Evolutionary conservation across 1,284 basidiomycete genomes (phyloP), one percentile per base, ranked within the genome.

Genomic region (Hymenochaete sp.): DNA sequence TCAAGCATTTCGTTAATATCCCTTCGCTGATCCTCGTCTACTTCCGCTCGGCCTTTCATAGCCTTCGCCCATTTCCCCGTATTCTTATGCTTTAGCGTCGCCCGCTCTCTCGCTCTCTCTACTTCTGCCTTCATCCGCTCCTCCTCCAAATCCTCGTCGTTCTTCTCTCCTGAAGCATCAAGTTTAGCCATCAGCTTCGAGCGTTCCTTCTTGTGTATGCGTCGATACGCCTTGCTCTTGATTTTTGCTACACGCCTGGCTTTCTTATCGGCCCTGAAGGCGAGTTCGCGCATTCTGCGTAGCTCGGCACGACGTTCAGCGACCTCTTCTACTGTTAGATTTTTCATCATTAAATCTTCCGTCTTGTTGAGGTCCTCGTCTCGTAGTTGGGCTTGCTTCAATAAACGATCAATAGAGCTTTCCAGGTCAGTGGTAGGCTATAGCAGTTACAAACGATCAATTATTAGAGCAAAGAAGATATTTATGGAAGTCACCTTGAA

Each of bases 211-310:
- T 90, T 75, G 57, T 82, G 81, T 39, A 98, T 74, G 55, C 87
- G 84, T 29, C 93, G 73, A 61, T 91, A 98, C 3, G 90, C 80
- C 65, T 95, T 97, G 63, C 82, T 88, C 72, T 98, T 98, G 67
- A 98, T 98, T 67, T 96, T 98, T 31, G 84, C 79, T 7, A 96
- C 73, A 9, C 93, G 79, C 58, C 88, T 90, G 8, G 92, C 90
- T 61, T 95, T 95, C 29, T 80, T 71, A 57, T 98, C 93, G 0
- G 90, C 91, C 3, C 93, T 80, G 68, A 96, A 97, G 72, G 93
- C 87, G 39, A 98, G 72, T 56, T 97, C 93, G 25, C 95, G 80
- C 77, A 92, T 91, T 57, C 81, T 77, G 13, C 88, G 77, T 11
- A 98, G 74, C 58, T 93, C 88, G 1, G 74, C 76, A 1, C 90